Evolutionary conservation across 1,284 basidiomycete species (phyloP).

Genomic region (Prillingera fragicola): DNA sequence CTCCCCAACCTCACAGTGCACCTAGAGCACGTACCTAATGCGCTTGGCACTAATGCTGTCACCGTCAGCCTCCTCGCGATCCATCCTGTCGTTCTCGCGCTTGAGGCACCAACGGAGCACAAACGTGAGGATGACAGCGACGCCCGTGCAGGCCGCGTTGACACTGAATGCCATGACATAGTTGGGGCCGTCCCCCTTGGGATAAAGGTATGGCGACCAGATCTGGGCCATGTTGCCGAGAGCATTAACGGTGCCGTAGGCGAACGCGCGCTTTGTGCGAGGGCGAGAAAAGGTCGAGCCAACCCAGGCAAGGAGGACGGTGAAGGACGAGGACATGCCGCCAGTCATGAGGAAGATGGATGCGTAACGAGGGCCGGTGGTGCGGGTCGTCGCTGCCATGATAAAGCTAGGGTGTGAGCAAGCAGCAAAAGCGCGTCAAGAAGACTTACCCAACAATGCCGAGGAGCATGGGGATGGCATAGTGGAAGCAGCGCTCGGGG

Average conservation of each 20-base stretch:
- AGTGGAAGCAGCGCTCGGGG: slow-evolving; percentile 41
- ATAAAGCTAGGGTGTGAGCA: slow-evolving; percentile 17
- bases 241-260: slow-evolving; percentile 36
- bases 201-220: slow-evolving; percentile 40
- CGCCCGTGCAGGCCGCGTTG: slow-evolving; percentile 25
- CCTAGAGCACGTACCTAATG: too few relatives aligned
- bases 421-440: neutral
- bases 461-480: slow-evolving; percentile 41
- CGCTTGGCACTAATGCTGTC: too few relatives aligned
- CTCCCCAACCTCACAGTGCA: too few relatives aligned
- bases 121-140: slow-evolving; percentile 24
- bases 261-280: slow-evolving; percentile 32
- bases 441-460: slow-evolving; percentile 31
- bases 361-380: slow-evolving; percentile 29
- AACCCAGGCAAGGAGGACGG: slow-evolving; percentile 37
- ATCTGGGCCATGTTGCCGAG: slow-evolving; percentile 35
- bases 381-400: slow-evolving; percentile 27
- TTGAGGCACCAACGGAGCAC: slow-evolving; percentile 25
- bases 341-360: slow-evolving; percentile 32
- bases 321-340: slow-evolving; percentile 31
- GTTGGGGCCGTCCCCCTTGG: slow-evolving; percentile 19
- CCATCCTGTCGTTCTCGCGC: slow-evolving; percentile 19
- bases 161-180: slow-evolving; percentile 25
- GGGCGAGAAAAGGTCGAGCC: slow-evolving; percentile 36
- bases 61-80: slow-evolving; percentile 4